phyloP scores from a whole-genome alignment of 163 green algal species.

The Prototheca cutis region DNA sequence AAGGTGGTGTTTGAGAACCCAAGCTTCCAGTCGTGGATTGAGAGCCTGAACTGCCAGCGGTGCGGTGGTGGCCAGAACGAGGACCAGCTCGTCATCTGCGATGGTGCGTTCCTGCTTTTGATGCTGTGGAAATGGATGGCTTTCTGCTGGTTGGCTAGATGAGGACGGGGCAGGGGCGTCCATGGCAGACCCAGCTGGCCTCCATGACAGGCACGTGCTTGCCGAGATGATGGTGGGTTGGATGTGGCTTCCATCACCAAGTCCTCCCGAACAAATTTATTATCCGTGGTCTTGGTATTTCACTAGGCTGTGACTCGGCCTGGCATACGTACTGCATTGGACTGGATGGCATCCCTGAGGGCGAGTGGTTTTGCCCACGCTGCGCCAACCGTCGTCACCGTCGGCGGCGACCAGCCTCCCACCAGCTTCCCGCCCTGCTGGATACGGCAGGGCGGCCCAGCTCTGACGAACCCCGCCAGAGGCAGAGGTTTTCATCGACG shows the following conservation, averaged over 20 bases:
- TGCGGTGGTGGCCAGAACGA: constrained; percentile 42
- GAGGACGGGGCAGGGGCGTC: no score
- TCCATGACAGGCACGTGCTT: no score
- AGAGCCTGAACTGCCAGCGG: constrained; percentile 35
- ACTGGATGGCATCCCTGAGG: constrained; percentile 35
- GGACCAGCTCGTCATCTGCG: constrained; percentile 47
- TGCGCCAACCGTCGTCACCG: constrained; percentile 11
- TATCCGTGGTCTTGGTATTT: no score
- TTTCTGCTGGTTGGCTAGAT: background rate
- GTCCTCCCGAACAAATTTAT: no score
- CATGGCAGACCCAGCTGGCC: no score
- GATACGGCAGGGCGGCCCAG: no score
- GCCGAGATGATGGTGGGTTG: no score
- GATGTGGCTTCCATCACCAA: no score
- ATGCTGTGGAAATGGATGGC: background rate
- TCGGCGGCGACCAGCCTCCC: constrained; percentile 7
- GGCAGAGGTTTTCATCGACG: no score
- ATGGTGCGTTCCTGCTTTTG: constrained; percentile 27
- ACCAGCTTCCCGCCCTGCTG: background rate
- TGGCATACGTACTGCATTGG: constrained; percentile 55
- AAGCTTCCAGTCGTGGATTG: constrained; percentile 27
- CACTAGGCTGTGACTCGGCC: constrained; percentile 43
- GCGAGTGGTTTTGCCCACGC: constrained; percentile 48
- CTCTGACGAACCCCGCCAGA: no score
- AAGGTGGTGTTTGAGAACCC: constrained; percentile 26